These are phyloP conservation scores for Globisporangium echinulatum DNA, from an alignment of 352 stramenopile species.

Conservation along the genomic window DNA sequence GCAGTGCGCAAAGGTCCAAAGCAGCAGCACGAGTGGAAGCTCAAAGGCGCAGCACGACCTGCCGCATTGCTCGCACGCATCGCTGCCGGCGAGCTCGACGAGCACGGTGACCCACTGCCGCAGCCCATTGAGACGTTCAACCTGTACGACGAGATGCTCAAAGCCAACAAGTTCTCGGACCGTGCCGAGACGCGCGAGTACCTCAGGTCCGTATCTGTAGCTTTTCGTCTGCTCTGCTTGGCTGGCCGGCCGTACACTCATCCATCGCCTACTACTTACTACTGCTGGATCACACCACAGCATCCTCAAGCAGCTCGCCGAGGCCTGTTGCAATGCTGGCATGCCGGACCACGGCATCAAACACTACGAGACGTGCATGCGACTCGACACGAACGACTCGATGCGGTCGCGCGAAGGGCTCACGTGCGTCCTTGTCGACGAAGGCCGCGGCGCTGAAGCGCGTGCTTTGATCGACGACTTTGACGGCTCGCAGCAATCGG, in stretches of 20 bases:
- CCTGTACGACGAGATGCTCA: conserved; percentile 51
- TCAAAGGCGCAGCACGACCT: conserved; percentile 67
- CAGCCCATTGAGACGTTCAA: conserved; percentile 76
- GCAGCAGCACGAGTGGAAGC: conserved; percentile 61
- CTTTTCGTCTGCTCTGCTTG: neutral
- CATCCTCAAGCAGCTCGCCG: conserved; percentile 65
- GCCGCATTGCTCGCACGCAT: conserved; percentile 72
- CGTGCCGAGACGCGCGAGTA: conserved; percentile 65
- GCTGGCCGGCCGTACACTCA: neutral
- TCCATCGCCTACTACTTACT: conserved; percentile 3
- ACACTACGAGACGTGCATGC: conserved; percentile 79
- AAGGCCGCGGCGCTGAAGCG: conserved; percentile 68
- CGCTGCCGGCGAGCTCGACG: conserved; percentile 68
- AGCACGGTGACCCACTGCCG: conserved; percentile 62
- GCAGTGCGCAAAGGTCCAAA: conserved; percentile 48
- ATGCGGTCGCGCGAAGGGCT: conserved; percentile 62
- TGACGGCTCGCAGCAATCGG: conserved; percentile 31
- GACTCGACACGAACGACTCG: conserved; percentile 56
- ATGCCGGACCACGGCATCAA: conserved; percentile 75
- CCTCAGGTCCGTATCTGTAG: conserved; percentile 29
- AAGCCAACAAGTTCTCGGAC: conserved; percentile 46
- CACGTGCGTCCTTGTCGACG: conserved; percentile 69
- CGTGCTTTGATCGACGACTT: conserved; percentile 65
- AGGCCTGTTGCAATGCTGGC: conserved; percentile 61
- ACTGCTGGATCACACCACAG: conserved; percentile 6